Evolutionary conservation across 192 early-diverging fungal genomes (phyloP), one percentile per base, ranked within the genome.

Genomic region (Coemansia sp.): DNA sequence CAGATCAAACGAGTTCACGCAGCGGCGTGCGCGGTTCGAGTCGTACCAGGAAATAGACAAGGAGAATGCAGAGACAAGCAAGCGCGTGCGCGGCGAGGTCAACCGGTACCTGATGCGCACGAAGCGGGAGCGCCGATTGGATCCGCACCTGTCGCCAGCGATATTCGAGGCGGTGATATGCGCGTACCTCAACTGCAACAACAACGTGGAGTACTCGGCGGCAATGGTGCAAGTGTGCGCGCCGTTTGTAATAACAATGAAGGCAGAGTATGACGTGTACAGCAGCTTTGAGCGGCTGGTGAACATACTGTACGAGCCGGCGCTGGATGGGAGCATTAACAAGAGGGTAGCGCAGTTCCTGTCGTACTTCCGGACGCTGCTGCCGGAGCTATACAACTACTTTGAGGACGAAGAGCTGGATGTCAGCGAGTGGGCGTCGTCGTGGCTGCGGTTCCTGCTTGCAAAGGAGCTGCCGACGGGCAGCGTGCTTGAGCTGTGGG

Each of bases 351-450:
- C 93, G 6, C 87, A 89, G 64, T 96, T 96, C 62, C 84, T 94
- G 72, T 92, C 76, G 63, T 79, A 91, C 48, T 92, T 96, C 78
- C 77, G 94, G 54, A 87, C 85, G 29, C 80, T 92, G 47, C 71
- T 94, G 66, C 94, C 94, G 19, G 94, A 96, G 40, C 75, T 96
- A 64, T 94, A 95, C 69, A 92, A 86, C 67, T 93, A 92, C 74
- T 97, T 97, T 84, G 92, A 94, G 67, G 94, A 97, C 54, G 94
- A 97, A 56, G 93, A 96, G 67, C 89, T 95, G 30, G 87, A 94
- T 55, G 83, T 92, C 34, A 88, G 91, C 67, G 93, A 93, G 61
- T 93, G 90, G 86, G 87, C 87, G 5, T 86, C 89, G 17, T 90
- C 92, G 14, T 93, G 92, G 87, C 83, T 95, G 55, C 87, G 87